Conservation (phyloP, 2,329 filamentous ascomycete genomes). For the Pseudocercospora musae region DNA sequence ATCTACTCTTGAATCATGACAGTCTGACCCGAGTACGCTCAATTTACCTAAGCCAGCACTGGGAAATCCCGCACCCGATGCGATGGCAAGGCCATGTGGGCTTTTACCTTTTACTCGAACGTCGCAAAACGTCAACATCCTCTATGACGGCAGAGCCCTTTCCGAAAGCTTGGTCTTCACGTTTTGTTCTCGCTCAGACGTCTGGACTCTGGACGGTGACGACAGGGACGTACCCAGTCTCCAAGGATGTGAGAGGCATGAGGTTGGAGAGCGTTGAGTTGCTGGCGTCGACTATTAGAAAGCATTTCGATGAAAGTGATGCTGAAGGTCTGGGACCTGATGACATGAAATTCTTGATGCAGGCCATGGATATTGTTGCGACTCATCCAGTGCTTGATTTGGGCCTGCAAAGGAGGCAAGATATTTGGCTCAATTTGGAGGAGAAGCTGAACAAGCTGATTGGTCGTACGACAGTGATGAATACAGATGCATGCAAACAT, state of each 20-base stretch:
- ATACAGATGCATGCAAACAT: background rate
- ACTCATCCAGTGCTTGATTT: conserved; percentile 20
- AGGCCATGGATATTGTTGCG: conserved; percentile 26
- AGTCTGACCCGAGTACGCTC: conserved; percentile 17
- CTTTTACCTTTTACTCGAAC: conserved; percentile 27
- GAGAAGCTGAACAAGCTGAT: conserved; percentile 5
- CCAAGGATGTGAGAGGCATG: conserved; percentile 24
- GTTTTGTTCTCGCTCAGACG: conserved; percentile 11
- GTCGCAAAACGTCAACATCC: background rate
- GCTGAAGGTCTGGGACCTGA: background rate
- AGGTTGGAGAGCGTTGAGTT: conserved; percentile 26
- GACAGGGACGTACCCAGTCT: conserved; percentile 21
- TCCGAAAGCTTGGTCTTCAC: conserved; percentile 10
- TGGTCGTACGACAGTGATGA: background rate
- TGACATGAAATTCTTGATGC: conserved; percentile 21
- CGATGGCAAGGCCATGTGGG: conserved; percentile 29
- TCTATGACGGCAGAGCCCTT: conserved; percentile 5
- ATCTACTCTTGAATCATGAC: conserved; percentile 7
- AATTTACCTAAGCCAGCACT: conserved; percentile 27
- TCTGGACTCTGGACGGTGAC: conserved; percentile 16
- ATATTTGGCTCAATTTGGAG: conserved; percentile 15
- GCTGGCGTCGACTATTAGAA: conserved; percentile 17
- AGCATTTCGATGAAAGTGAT: conserved; percentile 3
- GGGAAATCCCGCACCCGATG: conserved; percentile 21
- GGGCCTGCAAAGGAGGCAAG: background rate